phyloP scores from a whole-genome alignment of 2,329 filamentous ascomycete genomes.

The Talaromyces sp. region DNA sequence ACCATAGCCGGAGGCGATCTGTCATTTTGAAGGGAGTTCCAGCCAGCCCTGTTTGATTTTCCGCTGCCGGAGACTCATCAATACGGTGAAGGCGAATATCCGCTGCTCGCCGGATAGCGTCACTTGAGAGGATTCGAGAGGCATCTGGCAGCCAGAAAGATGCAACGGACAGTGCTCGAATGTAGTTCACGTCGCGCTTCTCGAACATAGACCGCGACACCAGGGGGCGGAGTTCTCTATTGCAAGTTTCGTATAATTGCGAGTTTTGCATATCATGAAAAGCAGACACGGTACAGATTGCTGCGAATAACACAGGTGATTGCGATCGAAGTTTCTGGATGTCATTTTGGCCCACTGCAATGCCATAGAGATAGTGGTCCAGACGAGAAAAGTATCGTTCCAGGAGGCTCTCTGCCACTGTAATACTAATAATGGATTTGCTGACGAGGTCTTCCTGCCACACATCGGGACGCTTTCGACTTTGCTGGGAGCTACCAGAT shows the following conservation, averaged over 20 bases:
- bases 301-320: constrained; percentile 38
- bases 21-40: constrained; percentile 13
- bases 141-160: constrained; percentile 48
- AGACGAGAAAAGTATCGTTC: constrained; percentile 38
- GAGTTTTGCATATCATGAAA: constrained; percentile 34
- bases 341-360: constrained; percentile 36
- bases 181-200: constrained; percentile 38
- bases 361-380: constrained; percentile 43
- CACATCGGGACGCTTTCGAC: constrained; percentile 15
- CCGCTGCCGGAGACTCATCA: constrained; percentile 24
- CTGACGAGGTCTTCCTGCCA: constrained; percentile 37
- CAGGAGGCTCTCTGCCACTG: constrained; percentile 38
- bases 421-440: constrained; percentile 34
- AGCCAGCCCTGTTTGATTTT: background rate
- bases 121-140: constrained; percentile 31
- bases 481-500: constrained; percentile 20
- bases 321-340: constrained; percentile 33
- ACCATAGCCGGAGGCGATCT: constrained; percentile 28
- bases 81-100: constrained; percentile 30
- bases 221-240: constrained; percentile 40
- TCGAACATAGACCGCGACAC: constrained; percentile 44
- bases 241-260: constrained; percentile 30
- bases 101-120: constrained; percentile 23
- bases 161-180: constrained; percentile 45
- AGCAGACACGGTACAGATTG: constrained; percentile 42